Conservation (phyloP, 2,329 filamentous ascomycete species). For the Trichophyton schoenleinii region DNA sequence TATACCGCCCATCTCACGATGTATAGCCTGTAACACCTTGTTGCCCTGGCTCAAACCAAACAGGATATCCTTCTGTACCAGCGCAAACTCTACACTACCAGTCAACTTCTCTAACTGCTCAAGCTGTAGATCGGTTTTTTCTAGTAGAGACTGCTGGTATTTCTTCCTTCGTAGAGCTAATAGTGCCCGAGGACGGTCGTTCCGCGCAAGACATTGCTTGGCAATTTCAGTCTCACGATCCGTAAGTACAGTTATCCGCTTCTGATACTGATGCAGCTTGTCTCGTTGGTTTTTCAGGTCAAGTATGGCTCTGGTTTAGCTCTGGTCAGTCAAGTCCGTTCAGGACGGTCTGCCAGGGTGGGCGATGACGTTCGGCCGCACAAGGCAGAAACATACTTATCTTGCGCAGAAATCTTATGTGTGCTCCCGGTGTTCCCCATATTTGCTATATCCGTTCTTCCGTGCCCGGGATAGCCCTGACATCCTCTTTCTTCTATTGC, state of each 20-base stretch:
- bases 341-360: background rate
- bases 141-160: constrained; percentile 81
- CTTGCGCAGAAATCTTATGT: constrained; percentile 62
- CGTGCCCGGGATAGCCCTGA: background rate
- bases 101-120: constrained; percentile 84
- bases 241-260: constrained; percentile 74
- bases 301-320: constrained; percentile 64
- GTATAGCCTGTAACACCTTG: constrained; percentile 75
- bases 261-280: constrained; percentile 91
- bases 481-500: constrained; percentile 1
- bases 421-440: constrained; percentile 56
- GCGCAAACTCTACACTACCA: constrained; percentile 81
- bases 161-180: constrained; percentile 89
- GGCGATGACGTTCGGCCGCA: background rate
- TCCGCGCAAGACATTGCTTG: constrained; percentile 62
- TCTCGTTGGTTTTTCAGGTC: constrained; percentile 97
- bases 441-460: background rate
- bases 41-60: constrained; percentile 90
- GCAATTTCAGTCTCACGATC: constrained; percentile 79
- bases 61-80: constrained; percentile 91
- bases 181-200: constrained; percentile 69
- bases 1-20: constrained; percentile 89
- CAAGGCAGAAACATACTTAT: constrained; percentile 51
- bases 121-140: constrained; percentile 86
- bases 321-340: background rate